These are phyloP conservation scores for Phaeophleospora eucalypticola DNA, from an alignment of 2,329 filamentous ascomycete species.

Conservation along the genomic window DNA sequence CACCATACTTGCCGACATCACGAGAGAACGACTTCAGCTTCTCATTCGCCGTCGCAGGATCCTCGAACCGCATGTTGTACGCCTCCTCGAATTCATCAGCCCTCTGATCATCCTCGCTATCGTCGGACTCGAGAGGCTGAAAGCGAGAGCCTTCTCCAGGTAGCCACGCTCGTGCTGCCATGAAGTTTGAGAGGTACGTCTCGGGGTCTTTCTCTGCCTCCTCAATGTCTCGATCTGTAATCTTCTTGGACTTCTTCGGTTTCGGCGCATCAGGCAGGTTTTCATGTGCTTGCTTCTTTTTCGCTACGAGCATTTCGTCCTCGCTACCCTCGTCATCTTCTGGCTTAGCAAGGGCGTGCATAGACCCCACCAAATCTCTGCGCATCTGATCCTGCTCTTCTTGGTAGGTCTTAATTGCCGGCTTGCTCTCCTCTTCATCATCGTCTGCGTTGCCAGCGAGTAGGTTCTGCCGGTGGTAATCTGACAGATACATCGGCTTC, in stretches of 20 bases:
- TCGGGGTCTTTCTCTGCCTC: constrained; percentile 86
- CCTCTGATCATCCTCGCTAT: constrained; percentile 67
- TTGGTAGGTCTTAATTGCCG: constrained; percentile 65
- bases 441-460: constrained; percentile 64
- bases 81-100: constrained; percentile 88
- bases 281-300: constrained; percentile 47
- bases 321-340: constrained; percentile 50
- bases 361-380: constrained; percentile 70
- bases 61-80: constrained; percentile 95
- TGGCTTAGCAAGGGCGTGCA: constrained; percentile 60
- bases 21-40: constrained; percentile 82
- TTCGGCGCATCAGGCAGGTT: constrained; percentile 19
- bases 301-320: constrained; percentile 71
- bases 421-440: constrained; percentile 52
- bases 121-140: constrained; percentile 86
- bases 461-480: constrained; percentile 92
- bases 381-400: constrained; percentile 86
- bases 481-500: constrained; percentile 78
- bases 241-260: constrained; percentile 32
- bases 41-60: constrained; percentile 83
- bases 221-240: constrained; percentile 61
- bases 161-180: constrained; percentile 88
- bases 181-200: constrained; percentile 88
- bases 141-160: constrained; percentile 63
- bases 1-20: constrained; percentile 78